Base-by-base conservation (phyloP, 2,329 filamentous ascomycete genomes). In the Penicillium janthinellum region DNA sequence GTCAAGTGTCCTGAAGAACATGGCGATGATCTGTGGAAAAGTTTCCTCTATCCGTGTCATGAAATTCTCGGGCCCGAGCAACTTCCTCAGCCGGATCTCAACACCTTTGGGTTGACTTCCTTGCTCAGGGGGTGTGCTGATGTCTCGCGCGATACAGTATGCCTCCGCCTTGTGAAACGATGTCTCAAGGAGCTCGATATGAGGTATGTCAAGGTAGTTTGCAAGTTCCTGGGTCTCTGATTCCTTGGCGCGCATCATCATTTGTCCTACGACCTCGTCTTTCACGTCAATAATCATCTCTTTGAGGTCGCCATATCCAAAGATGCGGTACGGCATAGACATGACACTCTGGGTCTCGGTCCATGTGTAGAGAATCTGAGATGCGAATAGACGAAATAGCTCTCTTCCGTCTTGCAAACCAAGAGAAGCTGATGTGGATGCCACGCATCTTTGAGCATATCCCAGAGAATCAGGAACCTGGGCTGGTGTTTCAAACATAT, bases 351-450 rank as follows among this genome's bases (percentile, higher is more conserved):
- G 84, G 0, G 78, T 78, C 62, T 91, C 87, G 3, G 96, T 84
- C 94, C 93, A 99, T 0, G 92, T 96, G 71, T 91, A 96, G 3
- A 98, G 80, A 6, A 99, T 82, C 70, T 99, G 95, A 2, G 93
- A 88, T 6, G 91, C 88, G 71, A 98, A 99, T 0, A 98, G 80
- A 5, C 81, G 81, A 71, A 99, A 97, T 0, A 99, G 79, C 37
- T 88, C 84, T 66, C 83, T 86, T 0, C 92, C 82, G 47, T 86
- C 86, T 25, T 82, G 75, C 22, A 98, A 82, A 0, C 82, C 77
- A 37, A 97, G 83, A 0, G 83, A 82, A 12, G 73, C 77, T 4
- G 93, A 86, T 35, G 97, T 87, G 12, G 84, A 81, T 4, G 75
- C 73, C 45, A 97, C 81, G 67, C 91, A 96, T 54, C 84, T 84